Percentiles rank a stretch among this genome's conserved stretches.
Evolutionary conservation across 2,329 filamentous ascomycete genomes (phyloP).

Genomic region (Harringtonia lauricola): DNA sequence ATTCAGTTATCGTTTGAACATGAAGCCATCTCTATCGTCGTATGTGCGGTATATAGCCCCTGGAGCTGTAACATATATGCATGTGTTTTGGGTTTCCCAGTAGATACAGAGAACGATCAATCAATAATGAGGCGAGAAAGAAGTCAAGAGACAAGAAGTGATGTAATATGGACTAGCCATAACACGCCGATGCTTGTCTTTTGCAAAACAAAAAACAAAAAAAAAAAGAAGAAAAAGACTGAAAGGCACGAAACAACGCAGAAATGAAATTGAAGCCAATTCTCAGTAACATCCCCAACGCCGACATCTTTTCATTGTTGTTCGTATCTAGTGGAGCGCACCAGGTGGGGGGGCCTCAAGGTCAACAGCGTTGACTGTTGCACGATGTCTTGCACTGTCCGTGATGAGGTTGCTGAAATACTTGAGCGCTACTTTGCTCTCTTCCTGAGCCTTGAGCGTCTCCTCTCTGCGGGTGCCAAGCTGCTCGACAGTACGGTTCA

Average conservation of each 20-base stretch:
- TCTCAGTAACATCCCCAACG: too few relatives aligned
- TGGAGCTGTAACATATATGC: too few relatives aligned
- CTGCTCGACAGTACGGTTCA: constrained; percentile 79
- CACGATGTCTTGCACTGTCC: constrained; percentile 43
- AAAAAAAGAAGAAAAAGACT: not conserved
- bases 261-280: too few relatives aligned
- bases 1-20: too few relatives aligned
- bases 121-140: too few relatives aligned
- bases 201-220: not conserved
- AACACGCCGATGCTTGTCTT: not conserved
- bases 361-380: constrained; percentile 39
- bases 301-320: not conserved
- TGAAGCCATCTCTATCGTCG: too few relatives aligned
- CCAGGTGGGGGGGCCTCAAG: constrained; percentile 26
- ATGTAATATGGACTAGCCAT: not conserved
- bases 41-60: too few relatives aligned
- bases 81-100: too few relatives aligned
- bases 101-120: too few relatives aligned
- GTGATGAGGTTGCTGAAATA: constrained; percentile 83
- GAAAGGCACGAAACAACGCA: not conserved
- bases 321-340: not conserved
- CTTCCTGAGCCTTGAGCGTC: constrained; percentile 66
- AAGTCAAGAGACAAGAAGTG: not conserved
- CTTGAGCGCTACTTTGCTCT: constrained; percentile 78
- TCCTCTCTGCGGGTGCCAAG: constrained; percentile 70